Conservation (phyloP, 352 stramenopile species). For the Phytopythium helicoides region DNA sequence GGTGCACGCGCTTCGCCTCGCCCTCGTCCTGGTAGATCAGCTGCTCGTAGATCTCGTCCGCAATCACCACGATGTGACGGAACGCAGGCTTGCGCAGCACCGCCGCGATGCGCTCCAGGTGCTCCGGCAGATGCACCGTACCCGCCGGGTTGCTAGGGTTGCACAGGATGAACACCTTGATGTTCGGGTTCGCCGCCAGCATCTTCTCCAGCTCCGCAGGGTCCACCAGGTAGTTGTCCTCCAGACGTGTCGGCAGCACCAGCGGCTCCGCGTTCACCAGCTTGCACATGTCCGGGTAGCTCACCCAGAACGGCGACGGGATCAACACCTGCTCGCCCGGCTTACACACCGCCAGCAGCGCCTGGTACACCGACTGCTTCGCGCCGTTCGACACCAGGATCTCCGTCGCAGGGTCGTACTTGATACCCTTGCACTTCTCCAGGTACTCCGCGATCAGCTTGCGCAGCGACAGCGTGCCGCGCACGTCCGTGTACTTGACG, state of each 20-base stretch:
- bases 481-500: constrained; percentile 94
- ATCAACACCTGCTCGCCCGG: constrained; percentile 94
- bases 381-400: constrained; percentile 95
- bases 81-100: constrained; percentile 59
- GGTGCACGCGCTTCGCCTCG: constrained; percentile 43
- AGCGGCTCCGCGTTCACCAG: constrained; percentile 86
- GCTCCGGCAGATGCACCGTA: constrained; percentile 62
- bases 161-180: constrained; percentile 93
- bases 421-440: constrained; percentile 77
- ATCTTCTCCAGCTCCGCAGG: constrained; percentile 66
- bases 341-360: constrained; percentile 85
- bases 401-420: constrained; percentile 86
- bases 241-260: constrained; percentile 83
- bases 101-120: constrained; percentile 44
- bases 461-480: constrained; percentile 84
- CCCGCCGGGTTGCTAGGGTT: constrained; percentile 96
- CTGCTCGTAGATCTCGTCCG: constrained; percentile 97
- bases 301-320: constrained; percentile 96
- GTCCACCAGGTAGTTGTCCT: constrained; percentile 92
- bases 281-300: constrained; percentile 93
- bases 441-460: constrained; percentile 89
- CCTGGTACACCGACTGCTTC: constrained; percentile 93
- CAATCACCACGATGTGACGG: constrained; percentile 82
- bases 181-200: constrained; percentile 63
- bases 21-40: constrained; percentile 87